These are phyloP conservation scores for Phytophthora megakarya DNA, from an alignment of 352 stramenopile genomes.

Conservation along the genomic window DNA sequence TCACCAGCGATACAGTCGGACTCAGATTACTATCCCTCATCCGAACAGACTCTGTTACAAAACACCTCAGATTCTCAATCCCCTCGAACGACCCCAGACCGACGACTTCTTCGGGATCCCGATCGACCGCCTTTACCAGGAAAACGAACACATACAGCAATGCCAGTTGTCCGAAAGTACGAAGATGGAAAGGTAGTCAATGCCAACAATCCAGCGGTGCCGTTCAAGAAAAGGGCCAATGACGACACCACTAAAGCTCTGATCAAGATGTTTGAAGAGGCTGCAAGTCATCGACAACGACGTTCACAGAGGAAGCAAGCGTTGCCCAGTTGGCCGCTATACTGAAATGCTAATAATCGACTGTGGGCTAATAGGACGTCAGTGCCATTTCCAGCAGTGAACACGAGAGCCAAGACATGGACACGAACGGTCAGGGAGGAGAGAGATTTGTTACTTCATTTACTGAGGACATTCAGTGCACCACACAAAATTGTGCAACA, in stretches of 20 bases:
- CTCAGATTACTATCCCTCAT: neutral
- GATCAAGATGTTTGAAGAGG: neutral
- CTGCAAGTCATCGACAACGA: neutral
- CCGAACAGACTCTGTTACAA: neutral
- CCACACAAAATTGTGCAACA: neutral
- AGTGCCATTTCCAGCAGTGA: neutral
- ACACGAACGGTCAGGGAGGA: neutral
- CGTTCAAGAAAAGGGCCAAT: neutral
- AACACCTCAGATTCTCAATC: too few species aligned
- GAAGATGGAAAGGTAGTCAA: neutral
- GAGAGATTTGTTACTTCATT: neutral
- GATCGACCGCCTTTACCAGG: neutral
- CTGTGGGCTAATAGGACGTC: neutral
- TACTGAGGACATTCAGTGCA: neutral
- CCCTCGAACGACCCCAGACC: too few species aligned
- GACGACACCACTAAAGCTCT: neutral
- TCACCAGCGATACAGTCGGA: neutral
- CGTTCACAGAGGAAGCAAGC: too few species aligned
- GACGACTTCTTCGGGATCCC: neutral
- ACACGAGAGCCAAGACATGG: neutral
- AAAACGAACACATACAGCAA: neutral
- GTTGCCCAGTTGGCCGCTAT: neutral
- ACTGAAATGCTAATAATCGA: neutral
- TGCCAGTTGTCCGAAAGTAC: neutral
- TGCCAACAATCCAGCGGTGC: neutral